Base-by-base conservation (phyloP, 306 rosid genomes). In the Trifolium dubium region DNA sequence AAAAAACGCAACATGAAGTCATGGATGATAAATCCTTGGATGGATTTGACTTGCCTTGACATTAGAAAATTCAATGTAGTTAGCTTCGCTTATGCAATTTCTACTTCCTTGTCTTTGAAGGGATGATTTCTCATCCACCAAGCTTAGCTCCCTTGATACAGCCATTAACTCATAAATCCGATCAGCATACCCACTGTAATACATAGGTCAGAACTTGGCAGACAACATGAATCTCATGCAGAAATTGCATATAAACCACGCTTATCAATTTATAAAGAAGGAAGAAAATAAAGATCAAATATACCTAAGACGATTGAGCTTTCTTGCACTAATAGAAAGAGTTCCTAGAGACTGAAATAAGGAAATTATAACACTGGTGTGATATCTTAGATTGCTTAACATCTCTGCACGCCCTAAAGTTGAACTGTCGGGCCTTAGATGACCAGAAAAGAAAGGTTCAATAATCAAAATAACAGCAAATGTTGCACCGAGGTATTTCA, bases 301-400 rank as follows among this genome's bases (percentile, higher is more conserved):
- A 78, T 83, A 94, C 98, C 98, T 94, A 79, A 95, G 95, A 66
- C 98, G 97, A 81, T 90, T 95, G 53, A 95, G 97, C 55, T 87
- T 84, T 71, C 98, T 87, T 76, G 98, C 87, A 83, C 99, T 92
- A 74, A 92, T 88, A 67, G 99, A 92, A 67, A 95, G 98, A 64
- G 98, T 90, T 81, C 97, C 97, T 58, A 95, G 85, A 69, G 99
- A 95, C 86, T 92, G 97, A 80, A 92, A 95, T 73, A 95, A 79
- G 61, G 99, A 95, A 66, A 92, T 85, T 60, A 95, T 89, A 79
- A 95, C 99, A 81, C 99, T 95, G 5, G 99, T 95, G 79, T 95
- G 99, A 84, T 95, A 95, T 92, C 99, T 92, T 65, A 95, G 85
- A 81, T 95, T 95, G 90, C 99, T 95, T 64, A 95, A 85, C 99